Evolutionary conservation across 106 monocot genomes (phyloP), one percentile per base, ranked within the genome.

Genomic region (Dendrobium nobile): DNA sequence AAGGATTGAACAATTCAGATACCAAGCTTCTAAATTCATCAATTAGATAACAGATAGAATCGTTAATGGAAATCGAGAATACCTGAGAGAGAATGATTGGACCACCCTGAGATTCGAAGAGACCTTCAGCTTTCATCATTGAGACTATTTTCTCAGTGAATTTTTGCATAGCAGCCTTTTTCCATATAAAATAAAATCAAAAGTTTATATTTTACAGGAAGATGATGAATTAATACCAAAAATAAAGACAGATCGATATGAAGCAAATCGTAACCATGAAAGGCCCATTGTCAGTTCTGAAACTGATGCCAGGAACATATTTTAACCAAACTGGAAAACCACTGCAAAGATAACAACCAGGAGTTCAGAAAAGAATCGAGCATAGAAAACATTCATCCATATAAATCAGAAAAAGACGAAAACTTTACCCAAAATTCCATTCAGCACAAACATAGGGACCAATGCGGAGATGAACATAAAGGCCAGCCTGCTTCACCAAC

Each of bases 251-350:
- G 18, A 16, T 10, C 1, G 17, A 54, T 51, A 7, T 58, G 6
- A 2, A 77, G 9, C 18, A 58, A 45, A 65, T 61, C 5, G 31
- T 75, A 59, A 94, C 96, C 92, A 94, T 97, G 85, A 97, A 97
- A 77, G 96, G 96, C 54, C 82, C 90, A 83, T 97, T 97, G 75
- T 97, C 92, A 45, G 97, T 97, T 81, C 97, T 86, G 77, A 97
- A 97, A 20, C 85, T 90, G 68, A 97, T 92, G 11, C 97, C 97
- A 73, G 88, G 86, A 33, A 92, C 85, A 84, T 88, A 92, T 68
- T 93, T 94, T 15, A 97, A 88, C 94, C 96, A 97, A 72, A 97
- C 87, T 75, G 96, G 96, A 82, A 97, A 92, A 37, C 96, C 96
- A 48, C 96, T 94, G 80, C 67, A 84, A 28, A 79, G 24, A 78